A percentile compares a stretch with the other conserved stretches of the same genome.
Evolutionary conservation across 1,139 yeast genomes (phyloP).

Genomic region (Yamadazyma blattariae): DNA sequence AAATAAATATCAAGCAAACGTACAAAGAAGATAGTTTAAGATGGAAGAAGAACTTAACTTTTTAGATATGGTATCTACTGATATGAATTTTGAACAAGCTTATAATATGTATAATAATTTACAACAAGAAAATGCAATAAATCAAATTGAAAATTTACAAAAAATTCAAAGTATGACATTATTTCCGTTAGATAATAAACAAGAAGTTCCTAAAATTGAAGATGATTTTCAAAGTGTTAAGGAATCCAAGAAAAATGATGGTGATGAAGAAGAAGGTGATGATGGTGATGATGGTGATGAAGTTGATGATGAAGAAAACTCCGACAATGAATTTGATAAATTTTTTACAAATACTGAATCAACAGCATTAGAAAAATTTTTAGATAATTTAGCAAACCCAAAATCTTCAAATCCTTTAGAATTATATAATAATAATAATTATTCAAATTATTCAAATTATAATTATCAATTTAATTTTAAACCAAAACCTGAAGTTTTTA

Average conservation of each 20-base stretch:
- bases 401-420: slow-evolving; percentile 27
- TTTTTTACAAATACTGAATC: slow-evolving; percentile 46
- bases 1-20: no score
- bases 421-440: slow-evolving; percentile 21
- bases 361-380: slow-evolving; percentile 42
- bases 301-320: slow-evolving; percentile 14
- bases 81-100: slow-evolving; percentile 51
- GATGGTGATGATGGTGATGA: slow-evolving; percentile 4
- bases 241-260: no score
- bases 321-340: slow-evolving; percentile 38
- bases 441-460: slow-evolving; percentile 11
- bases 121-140: slow-evolving; percentile 38
- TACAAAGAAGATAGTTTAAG: no score
- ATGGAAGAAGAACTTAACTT: slow-evolving; percentile 12
- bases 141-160: slow-evolving; percentile 38
- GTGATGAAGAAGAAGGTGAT: neutral
- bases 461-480: slow-evolving; percentile 19
- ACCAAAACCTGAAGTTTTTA: no score
- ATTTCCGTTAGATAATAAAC: neutral
- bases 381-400: slow-evolving; percentile 43
- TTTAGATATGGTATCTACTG: slow-evolving; percentile 32
- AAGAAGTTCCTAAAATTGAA: no score
- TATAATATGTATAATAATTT: slow-evolving; percentile 38
- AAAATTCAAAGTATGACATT: slow-evolving; percentile 19
- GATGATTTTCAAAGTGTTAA: no score